Base-by-base conservation (phyloP, 1,139 yeast species). In the Protomyces inouyei region DNA sequence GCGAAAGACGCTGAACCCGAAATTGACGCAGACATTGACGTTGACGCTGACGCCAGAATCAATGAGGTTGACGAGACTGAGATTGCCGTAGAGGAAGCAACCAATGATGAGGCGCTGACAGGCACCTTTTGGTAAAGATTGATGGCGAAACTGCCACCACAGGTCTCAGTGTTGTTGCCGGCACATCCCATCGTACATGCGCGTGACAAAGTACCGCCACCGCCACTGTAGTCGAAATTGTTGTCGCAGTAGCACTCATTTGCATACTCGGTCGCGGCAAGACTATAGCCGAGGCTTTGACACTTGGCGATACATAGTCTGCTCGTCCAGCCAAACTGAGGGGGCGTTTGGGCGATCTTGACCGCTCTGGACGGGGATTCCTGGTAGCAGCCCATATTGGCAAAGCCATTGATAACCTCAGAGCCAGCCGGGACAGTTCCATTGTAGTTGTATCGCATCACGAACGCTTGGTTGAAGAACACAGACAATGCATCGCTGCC, bases 401-500 rank as follows among this genome's bases (percentile, higher is more conserved):
- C 48, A 21, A 16, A 43, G 25, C 48, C 48, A 43, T 43, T 18
- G 25, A 43, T 43, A 21, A 43, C 9, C 21, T n/a, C 48, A 10
- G 23, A n/a, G 23, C 23, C 23, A 3, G 25, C 8, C 6, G 48
- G 48, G 25, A 43, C 18, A 21, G 48, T 43, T 12, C 48, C 48
- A 43, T 43, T 43, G 48, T 43, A 43, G 48, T 43, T 18, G 48
- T 43, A 43, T 4, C 48, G 48, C 12, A 10, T 12, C 48, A 43
- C 48, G 25, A 43, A 43, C 2, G 48, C 48, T 10, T n/a, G 21
- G 12, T 43, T 43, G 48, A 18, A 18, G 48, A 43, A 43, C 23
- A 43, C 48, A 10, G 48, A 43, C 4, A 57, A 32, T 3, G 61
- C 53, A 36, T 57, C 40, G 61, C 51, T 38, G 12, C 61, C 61